Conservation (phyloP, 345 rosid genomes). For the Ceriops tagal region DNA sequence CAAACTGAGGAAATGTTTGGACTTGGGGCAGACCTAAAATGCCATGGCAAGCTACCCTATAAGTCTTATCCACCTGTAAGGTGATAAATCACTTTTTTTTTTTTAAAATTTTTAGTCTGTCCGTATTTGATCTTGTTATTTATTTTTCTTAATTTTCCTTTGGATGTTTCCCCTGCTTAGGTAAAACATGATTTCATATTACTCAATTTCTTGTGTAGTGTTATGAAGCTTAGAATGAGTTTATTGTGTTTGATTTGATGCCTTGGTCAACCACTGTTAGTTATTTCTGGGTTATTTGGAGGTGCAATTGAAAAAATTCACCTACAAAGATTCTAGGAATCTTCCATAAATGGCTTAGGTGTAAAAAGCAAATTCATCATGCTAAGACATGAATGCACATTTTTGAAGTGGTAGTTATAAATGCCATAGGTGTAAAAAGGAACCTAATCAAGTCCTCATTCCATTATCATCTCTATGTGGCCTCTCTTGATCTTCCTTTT, state of each 20-base stretch:
- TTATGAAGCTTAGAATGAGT: too few species aligned
- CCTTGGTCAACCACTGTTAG: too few species aligned
- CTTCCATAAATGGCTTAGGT: neutral
- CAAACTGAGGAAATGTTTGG: conserved; percentile 37
- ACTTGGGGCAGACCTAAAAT: conserved; percentile 21
- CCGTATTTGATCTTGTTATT: neutral
- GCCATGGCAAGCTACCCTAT: conserved; percentile 24
- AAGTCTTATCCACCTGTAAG: conserved; percentile 33
- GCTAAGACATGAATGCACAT: neutral
- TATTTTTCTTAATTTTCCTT: neutral
- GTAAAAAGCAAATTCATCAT: neutral
- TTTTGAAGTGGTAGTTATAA: neutral
- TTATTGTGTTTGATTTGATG: too few species aligned
- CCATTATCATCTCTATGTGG: neutral
- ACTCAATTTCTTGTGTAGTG: too few species aligned
- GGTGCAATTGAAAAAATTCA: neutral
- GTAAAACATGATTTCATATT: too few species aligned
- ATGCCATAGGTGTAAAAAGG: neutral
- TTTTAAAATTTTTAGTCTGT: neutral
- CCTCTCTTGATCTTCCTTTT: neutral
- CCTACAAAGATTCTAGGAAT: too few species aligned
- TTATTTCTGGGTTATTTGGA: neutral
- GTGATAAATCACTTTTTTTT: conserved; percentile 22
- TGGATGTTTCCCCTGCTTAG: too few species aligned
- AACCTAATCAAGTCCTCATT: neutral